Evolutionary conservation across 352 stramenopile genomes (phyloP), one percentile per base, ranked within the genome.

Genomic region (Peronospora farinosa): DNA sequence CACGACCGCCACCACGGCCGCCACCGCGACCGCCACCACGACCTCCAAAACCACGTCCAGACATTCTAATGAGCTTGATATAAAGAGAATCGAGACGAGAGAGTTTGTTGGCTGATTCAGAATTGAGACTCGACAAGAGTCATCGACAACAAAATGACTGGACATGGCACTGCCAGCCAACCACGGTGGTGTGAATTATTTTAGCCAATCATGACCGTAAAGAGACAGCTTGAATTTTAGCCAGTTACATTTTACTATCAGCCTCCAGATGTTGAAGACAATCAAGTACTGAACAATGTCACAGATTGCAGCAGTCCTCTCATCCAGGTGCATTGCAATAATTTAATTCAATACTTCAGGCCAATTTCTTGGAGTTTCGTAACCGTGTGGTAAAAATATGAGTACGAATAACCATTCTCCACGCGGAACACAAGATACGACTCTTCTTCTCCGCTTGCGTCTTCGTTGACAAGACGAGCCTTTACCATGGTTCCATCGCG

Each of bases 381-480:
- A 5, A 48, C 28, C 3, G 69, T 60, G n/a, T 63, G 59, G 27
- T 77, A 67, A 12, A 65, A 13, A 36, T 90, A 90, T 19, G 62
- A 72, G 60, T 87, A 90, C 39, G 60, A 67, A 45, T 67, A 87
- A 0, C 71, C 73, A 41, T 83, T 76, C 36, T 76, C 51, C 31
- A 90, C 74, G 23, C 63, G 65, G 50, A 77, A 86, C 35, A 85
- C 63, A 21, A 93, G 44, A 44, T 85, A 84, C 27, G 81, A 46
- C 2, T 27, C 38, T 39, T 57, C 53, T 38, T 54, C 57, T 23
- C 52, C 48, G n/a, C 10, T 47, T 15, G 17, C 19, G 17, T 66
- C 41, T 15, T 63, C 32, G 23, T 73, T 43, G 0, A 32, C 40
- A 11, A 89, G 40, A 41, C 70, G 70, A 15, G 78, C 78, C 48